A percentile compares a stretch with the other conserved stretches of the same genome.
Conservation (phyloP, 2,329 filamentous ascomycete genomes). For the Claviceps capensis region DNA sequence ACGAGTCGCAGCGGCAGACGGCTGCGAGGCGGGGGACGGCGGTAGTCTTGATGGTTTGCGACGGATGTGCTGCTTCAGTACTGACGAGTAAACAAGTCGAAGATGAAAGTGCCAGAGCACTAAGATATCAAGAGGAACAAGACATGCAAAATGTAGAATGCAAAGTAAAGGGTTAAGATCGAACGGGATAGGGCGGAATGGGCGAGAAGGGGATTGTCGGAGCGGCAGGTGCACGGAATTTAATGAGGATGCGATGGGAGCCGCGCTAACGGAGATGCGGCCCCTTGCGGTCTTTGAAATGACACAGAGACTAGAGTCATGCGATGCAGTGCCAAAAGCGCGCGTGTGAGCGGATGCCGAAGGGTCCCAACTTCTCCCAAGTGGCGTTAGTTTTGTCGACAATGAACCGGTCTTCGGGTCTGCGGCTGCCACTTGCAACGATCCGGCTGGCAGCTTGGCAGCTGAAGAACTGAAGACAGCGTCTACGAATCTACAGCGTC, state of each 20-base stretch:
- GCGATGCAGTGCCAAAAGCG: background rate
- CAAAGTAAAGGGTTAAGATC: background rate
- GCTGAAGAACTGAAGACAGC: too few species aligned
- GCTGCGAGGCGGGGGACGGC: background rate
- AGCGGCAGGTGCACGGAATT: constrained; percentile 1
- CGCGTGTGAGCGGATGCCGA: constrained; percentile 1
- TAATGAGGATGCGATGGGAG: constrained; percentile 3
- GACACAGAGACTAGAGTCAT: background rate
- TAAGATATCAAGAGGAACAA: background rate
- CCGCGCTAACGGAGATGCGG: background rate
- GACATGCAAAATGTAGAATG: background rate
- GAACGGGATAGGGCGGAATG: background rate
- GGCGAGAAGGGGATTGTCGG: background rate
- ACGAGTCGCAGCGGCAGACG: background rate
- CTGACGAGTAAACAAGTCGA: background rate
- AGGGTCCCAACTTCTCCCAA: background rate
- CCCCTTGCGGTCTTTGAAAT: constrained; percentile 2
- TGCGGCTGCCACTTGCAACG: background rate
- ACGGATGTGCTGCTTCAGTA: background rate
- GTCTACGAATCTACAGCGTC: too few species aligned
- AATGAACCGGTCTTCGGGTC: background rate
- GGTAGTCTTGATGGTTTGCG: background rate
- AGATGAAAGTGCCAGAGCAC: background rate
- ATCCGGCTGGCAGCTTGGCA: background rate
- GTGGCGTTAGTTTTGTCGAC: too few species aligned